Evolutionary conservation across 306 rosid genomes (phyloP).

Genomic region (Medicago truncatula): DNA sequence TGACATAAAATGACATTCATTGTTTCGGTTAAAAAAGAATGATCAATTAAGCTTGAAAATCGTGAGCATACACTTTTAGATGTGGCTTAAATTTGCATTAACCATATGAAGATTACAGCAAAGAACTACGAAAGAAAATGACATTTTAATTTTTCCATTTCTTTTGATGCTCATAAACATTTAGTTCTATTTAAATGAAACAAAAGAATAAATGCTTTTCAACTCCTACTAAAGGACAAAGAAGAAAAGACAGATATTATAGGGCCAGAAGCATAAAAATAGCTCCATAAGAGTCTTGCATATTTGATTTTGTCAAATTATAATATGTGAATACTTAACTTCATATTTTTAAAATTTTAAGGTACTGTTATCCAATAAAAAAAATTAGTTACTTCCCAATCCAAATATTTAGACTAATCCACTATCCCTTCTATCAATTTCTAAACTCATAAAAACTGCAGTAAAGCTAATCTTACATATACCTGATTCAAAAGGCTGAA

Average conservation of each 20-base stretch:
- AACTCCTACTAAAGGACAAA: slow-evolving; percentile 3
- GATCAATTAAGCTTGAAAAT: slow-evolving; percentile 20
- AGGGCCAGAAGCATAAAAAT: slow-evolving; percentile 7
- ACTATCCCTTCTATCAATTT: slow-evolving; percentile 30
- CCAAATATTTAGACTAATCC: slow-evolving; percentile 22
- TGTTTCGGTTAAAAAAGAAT: not conserved
- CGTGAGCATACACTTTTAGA: not conserved
- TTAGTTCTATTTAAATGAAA: slow-evolving; percentile 23
- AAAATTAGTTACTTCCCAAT: not conserved
- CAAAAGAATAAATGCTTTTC: slow-evolving; percentile 14
- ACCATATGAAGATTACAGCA: slow-evolving; percentile 17
- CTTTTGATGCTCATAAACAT: slow-evolving; percentile 12
- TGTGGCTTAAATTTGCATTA: not conserved
- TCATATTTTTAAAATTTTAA: not conserved
- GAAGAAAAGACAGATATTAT: slow-evolving; percentile 13
- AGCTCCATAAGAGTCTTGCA: slow-evolving; percentile 21
- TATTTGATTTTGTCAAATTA: slow-evolving; percentile 26
- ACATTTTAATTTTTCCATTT: not conserved
- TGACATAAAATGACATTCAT: slow-evolving; percentile 17
- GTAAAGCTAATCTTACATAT: slow-evolving; percentile 18
- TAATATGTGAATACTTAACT: slow-evolving; percentile 22
- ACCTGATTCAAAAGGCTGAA: slow-evolving; percentile 93
- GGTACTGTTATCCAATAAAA: not conserved
- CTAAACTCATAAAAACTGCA: not conserved
- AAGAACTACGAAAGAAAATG: slow-evolving; percentile 32